Conservation (phyloP, 768 basidiomycete genomes). For the Pleurotus giganteus region DNA sequence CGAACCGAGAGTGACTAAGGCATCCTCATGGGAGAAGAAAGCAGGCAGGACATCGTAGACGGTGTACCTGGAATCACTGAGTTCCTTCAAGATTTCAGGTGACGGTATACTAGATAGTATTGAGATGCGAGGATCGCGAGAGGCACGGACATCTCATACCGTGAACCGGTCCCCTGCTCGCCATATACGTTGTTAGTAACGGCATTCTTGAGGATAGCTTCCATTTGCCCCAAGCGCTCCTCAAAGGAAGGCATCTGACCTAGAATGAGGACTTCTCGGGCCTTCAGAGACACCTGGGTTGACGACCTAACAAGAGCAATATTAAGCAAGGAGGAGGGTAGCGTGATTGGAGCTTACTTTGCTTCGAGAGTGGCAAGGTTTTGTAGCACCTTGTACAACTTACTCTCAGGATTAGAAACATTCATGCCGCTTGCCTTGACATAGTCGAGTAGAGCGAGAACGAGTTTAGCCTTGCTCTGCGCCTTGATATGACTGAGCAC, state of each 20-base stretch:
- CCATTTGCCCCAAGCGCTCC: slow-evolving; percentile 92
- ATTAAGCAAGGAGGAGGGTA: neutral
- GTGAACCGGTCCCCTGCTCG: slow-evolving; percentile 64
- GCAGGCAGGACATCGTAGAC: slow-evolving; percentile 96
- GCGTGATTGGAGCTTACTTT: slow-evolving; percentile 49
- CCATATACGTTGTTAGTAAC: slow-evolving; percentile 89
- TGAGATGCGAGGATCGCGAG: slow-evolving; percentile 12
- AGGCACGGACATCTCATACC: slow-evolving; percentile 35
- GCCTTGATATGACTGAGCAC: slow-evolving; percentile 97
- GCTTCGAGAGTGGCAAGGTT: slow-evolving; percentile 86
- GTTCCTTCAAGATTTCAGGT: slow-evolving; percentile 83
- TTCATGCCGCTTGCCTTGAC: slow-evolving; percentile 80
- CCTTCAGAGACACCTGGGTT: slow-evolving; percentile 89
- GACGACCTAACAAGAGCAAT: slow-evolving; percentile 60
- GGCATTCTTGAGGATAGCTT: slow-evolving; percentile 85
- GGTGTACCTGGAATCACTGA: slow-evolving; percentile 94
- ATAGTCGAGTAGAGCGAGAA: slow-evolving; percentile 84
- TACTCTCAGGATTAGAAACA: slow-evolving; percentile 72
- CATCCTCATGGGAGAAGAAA: slow-evolving; percentile 89
- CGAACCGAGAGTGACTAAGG: slow-evolving; percentile 80
- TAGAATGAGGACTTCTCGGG: slow-evolving; percentile 94
- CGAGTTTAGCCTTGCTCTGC: slow-evolving; percentile 85
- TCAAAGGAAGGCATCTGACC: slow-evolving; percentile 97
- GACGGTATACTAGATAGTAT: slow-evolving; percentile 64
- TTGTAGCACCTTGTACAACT: slow-evolving; percentile 73